Evolutionary conservation across 495 filamentous ascomycete genomes (phyloP), one percentile per base, ranked within the genome.

Genomic region (Annulohypoxylon maeteangense): DNA sequence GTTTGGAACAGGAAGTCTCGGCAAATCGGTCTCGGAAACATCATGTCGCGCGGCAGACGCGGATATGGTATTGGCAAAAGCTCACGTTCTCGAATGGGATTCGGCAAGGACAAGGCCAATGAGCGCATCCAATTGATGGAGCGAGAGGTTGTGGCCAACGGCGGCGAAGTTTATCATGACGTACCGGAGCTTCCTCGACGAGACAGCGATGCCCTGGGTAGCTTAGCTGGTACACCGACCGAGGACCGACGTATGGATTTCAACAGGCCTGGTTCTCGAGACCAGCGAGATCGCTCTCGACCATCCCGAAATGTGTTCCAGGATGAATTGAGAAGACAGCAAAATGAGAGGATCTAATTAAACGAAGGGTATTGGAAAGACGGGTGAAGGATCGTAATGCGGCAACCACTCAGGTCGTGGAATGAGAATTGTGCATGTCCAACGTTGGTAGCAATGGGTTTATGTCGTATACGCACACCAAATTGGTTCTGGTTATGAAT

Each of bases 161-260:
- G 67, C 3, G 74, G 61, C 20, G 70, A 74, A 11, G 72, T 74
- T 20, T 77, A 80, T 59, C 70, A 55, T 8, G 78, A 81, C 36
- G 59, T 64, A 27, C 76, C 75, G 5, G 57, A 72, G 25, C 62
- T 53, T 25, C 67, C 75, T 3, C 68, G 80, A 31, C 78, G 78
- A 1, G 80, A 80, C 48, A 81, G 78, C 55, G 79, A 81, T 48
- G 78, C 78, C 0, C 70, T 82, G 16, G 79, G 77, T 38, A 82
- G 79, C 45, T 51, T 82, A 31, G 80, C 76, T 1, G 79, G 77
- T n/a, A 78, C 77, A 18, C 78, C 80, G 8, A 77, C 74, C 27
- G 70, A 76, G 32, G 77, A 78, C 14, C 58, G 70, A 11, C 71
- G 68, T 5, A 79, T 81, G 71, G 75, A 81, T 11, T 74, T 79